Base-by-base conservation (phyloP, 2,329 filamentous ascomycete species). In the Colletotrichum sp. region DNA sequence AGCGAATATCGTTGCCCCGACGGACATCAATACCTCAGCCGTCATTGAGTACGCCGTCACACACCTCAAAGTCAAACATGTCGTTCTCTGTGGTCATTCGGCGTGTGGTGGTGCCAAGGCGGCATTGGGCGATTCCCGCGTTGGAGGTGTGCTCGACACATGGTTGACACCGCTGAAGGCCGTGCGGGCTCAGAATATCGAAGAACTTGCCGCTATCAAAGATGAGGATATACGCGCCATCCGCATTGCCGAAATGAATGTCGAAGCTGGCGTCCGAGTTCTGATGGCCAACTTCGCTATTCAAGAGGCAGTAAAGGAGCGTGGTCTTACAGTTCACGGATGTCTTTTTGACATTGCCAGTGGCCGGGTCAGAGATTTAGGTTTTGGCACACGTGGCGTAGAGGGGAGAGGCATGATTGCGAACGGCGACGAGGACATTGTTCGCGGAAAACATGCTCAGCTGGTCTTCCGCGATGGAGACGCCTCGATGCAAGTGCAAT, bases 21-120 rank as follows among this genome's bases (percentile, higher is more conserved):
- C 92, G 80, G 95, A 98, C 83, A 90, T 96, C 83, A 95, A 92
- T 86, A 92, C 93, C 38, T 89, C 92, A 13, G 91, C 92, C 71
- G 95, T 96, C 61, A 93, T 98, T 82, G 93, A 96, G 82, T 98
- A 93, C 82, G 94, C 95, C 58, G 94, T 98, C 75, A 87, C 86
- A 73, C 89, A 94, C 82, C 87, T 98, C 43, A 92, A 93, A 80
- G 93, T 94, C 79, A 89, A 93, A 83, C 92, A 94, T 84, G 90
- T 95, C 68, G 89, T 94, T 71, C 88, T 95, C 13, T 94, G 92
- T 84, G 93, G 93, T 1, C 93, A 95, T 86, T 91, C 92, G 65
- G 85, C 85, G 71, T 95, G 93, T 83, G 93, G 93, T 43, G 93
- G 93, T n/a, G 92, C 93, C 63, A 88, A 88, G 16, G 93, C 92